Conservation (phyloP, 768 basidiomycete species). For the Lepiota brunneoincarnata region DNA sequence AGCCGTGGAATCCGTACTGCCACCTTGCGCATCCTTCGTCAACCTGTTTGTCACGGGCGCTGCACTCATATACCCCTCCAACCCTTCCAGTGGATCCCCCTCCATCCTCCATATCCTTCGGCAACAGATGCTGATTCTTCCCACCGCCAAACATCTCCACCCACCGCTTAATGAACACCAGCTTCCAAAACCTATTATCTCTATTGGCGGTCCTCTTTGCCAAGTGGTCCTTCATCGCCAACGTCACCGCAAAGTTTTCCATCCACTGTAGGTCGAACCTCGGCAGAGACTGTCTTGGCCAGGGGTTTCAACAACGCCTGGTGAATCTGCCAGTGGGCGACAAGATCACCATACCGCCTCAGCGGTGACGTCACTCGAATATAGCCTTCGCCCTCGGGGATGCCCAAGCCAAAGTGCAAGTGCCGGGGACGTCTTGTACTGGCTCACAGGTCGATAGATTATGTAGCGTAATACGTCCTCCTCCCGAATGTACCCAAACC, state of each 20-base stretch:
- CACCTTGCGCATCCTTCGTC: conserved; percentile 10
- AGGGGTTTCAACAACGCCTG: conserved; percentile 51
- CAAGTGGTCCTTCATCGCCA: conserved; percentile 24
- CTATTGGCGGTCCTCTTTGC: conserved; percentile 11
- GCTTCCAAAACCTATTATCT: conserved; percentile 33
- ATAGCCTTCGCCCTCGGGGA: conserved; percentile 79
- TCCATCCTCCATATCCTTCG: background rate
- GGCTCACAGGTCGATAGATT: conserved; percentile 31
- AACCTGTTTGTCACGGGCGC: conserved; percentile 12
- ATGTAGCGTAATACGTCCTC: conserved; percentile 30
- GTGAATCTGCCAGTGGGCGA: conserved; percentile 94
- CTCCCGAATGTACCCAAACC: conserved; percentile 41
- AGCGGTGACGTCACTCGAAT: conserved; percentile 82
- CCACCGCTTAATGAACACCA: conserved; percentile 37
- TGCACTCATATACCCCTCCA: conserved; percentile 21
- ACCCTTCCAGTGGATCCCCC: conserved; percentile 21
- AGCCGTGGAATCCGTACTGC: conserved; percentile 21
- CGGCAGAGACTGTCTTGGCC: conserved; percentile 24
- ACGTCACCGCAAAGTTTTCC: conserved; percentile 31
- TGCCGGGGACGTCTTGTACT: conserved; percentile 50
- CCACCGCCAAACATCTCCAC: conserved; percentile 16
- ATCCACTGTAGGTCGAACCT: conserved; percentile 49
- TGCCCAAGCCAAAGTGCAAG: conserved; percentile 69
- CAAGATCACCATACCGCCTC: conserved; percentile 77
- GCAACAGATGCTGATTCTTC: conserved; percentile 7